Evolutionary conservation across 2,329 filamentous ascomycete species (phyloP), one percentile per base, ranked within the genome.

Genomic region (Cryphonectria radicalis): DNA sequence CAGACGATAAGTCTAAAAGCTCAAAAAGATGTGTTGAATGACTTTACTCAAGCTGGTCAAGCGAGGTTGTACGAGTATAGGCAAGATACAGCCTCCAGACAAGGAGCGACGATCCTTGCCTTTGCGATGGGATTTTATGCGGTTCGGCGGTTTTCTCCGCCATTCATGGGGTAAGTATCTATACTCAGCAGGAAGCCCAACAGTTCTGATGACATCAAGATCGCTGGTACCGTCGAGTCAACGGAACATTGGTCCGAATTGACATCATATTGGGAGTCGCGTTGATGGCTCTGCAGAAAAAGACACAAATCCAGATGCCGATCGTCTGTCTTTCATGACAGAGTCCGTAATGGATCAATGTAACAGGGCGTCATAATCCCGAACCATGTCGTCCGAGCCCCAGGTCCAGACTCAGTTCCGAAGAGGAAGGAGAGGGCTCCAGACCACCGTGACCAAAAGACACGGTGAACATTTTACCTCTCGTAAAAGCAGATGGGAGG

Each of bases 401-500:
- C 11, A 50, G 53, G 46, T 2, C 28, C 17, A 40, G 46, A 35
- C 43, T 50, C 63, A 19, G 40, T 55, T 66, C 66, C 46, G 55
- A 71, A 62, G 62, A 67, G 69, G 68, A 63, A 73, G 50, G 65
- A 71, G 71, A 68, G 46, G 25, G 14, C 28, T 46, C 46, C 25
- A 55, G 28, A 40, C 28, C 13, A n/a, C 28, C 5, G 62, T 37
- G 53, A 40, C 32, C 62, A 65, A 43, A 28, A 66, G 63, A 43
- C 37, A 46, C 55, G 70, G 62, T 63, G 22, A 63, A 63, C 43
- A 68, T 57, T 28, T 63, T 60, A 43, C 65, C 68, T n/a, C 63
- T 53, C 40, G 65, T 65, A 64, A 72, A 50, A 28, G 53, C 22
- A n/a, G 35, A 59, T 53, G 63, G 59, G 40, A 60, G 35, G 57